phyloP scores from a whole-genome alignment of 179 eudicot genomes.

The Monotropa hypopitys region DNA sequence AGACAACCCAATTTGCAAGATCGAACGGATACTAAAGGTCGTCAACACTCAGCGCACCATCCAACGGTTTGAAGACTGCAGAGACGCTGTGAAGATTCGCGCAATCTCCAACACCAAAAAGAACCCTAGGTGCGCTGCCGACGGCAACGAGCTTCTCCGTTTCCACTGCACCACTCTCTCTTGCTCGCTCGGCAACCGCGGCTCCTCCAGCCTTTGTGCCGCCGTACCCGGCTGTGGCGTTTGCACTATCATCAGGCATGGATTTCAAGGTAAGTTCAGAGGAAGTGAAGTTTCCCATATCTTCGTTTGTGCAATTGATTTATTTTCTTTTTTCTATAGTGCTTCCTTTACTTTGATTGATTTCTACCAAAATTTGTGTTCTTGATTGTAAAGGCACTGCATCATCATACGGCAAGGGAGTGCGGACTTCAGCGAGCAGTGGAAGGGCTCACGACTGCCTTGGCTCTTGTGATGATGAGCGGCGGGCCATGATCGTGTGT shows the following conservation, averaged over 20 bases:
- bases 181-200: slow-evolving; percentile 75
- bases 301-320: background rate
- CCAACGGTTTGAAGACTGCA: slow-evolving; percentile 86
- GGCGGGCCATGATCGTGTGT: slow-evolving; percentile 84
- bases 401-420: slow-evolving; percentile 24
- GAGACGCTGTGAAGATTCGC: slow-evolving; percentile 59
- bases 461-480: slow-evolving; percentile 21
- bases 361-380: too few species aligned
- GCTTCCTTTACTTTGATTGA: too few species aligned
- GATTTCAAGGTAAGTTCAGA: slow-evolving; percentile 40
- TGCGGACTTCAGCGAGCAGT: slow-evolving; percentile 74
- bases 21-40: slow-evolving; percentile 87
- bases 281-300: background rate
- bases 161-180: slow-evolving; percentile 60
- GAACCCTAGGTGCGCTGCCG: slow-evolving; percentile 84
- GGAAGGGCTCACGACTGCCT: slow-evolving; percentile 83
- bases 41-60: slow-evolving; percentile 75
- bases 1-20: slow-evolving; percentile 65
- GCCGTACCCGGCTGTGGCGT: slow-evolving; percentile 60
- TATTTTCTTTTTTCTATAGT: too few species aligned
- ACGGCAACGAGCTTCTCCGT: slow-evolving; percentile 81
- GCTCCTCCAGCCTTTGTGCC: slow-evolving; percentile 53
- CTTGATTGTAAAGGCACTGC: background rate
- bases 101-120: slow-evolving; percentile 33
- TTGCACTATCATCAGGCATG: slow-evolving; percentile 76